Evolutionary conservation across 495 filamentous ascomycete species (phyloP).

Genomic region (Tuber borchii): DNA sequence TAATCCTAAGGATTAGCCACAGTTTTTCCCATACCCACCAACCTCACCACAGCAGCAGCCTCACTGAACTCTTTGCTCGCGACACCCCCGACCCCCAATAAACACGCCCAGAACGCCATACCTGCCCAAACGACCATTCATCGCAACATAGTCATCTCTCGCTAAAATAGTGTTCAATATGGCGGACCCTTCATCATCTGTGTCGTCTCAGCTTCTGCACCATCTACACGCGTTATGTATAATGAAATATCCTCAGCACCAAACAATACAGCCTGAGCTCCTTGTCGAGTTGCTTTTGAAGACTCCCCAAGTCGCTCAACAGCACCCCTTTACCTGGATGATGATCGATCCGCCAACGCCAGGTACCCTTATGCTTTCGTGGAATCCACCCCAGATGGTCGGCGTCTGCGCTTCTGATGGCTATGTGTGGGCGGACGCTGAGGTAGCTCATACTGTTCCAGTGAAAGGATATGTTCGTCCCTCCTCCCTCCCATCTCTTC

Average conservation of each 20-base stretch:
- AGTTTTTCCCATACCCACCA: conserved; percentile 14
- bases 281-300: conserved; percentile 37
- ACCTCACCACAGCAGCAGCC: conserved; percentile 12
- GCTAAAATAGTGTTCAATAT: conserved; percentile 8
- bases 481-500: background rate
- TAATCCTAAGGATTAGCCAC: background rate
- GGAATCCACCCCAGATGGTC: conserved; percentile 68
- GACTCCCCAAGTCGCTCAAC: conserved; percentile 24
- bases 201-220: conserved; percentile 33
- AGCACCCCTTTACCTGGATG: conserved; percentile 73
- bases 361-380: conserved; percentile 73
- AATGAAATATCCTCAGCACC: conserved; percentile 34
- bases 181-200: conserved; percentile 33
- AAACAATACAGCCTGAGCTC: conserved; percentile 28
- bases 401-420: conserved; percentile 75
- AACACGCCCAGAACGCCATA: background rate
- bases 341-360: conserved; percentile 76
- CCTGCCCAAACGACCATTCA: background rate
- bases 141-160: background rate
- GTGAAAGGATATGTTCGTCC: conserved; percentile 38
- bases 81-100: conserved; percentile 9
- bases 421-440: conserved; percentile 76
- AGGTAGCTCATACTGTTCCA: conserved; percentile 49
- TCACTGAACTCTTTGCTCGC: conserved; percentile 10
- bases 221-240: conserved; percentile 35